phyloP scores from a whole-genome alignment of 1,284 basidiomycete genomes.

The Boletellus deceptivus region DNA sequence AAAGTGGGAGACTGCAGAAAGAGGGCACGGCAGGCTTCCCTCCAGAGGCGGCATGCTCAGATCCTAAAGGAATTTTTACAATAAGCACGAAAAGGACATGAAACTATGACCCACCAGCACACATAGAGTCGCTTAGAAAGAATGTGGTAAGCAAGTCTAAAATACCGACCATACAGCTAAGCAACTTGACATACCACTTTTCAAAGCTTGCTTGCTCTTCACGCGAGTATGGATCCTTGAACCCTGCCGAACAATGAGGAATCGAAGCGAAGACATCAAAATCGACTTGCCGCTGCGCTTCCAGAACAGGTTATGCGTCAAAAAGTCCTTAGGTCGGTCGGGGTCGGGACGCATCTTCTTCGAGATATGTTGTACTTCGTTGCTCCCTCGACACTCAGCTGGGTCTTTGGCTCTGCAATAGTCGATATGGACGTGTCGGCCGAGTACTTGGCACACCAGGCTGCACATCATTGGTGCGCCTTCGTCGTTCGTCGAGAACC shows the following conservation, averaged over 20 bases:
- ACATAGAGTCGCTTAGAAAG: conserved; percentile 40
- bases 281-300: conserved; percentile 48
- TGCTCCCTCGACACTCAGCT: conserved; percentile 36
- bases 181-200: conserved; percentile 45
- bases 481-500: conserved; percentile 51
- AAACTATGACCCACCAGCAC: conserved; percentile 37
- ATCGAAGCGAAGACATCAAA: neutral
- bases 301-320: conserved; percentile 56
- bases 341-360: conserved; percentile 44
- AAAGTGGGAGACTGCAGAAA: conserved; percentile 52
- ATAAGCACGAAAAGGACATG: neutral
- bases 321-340: conserved; percentile 48
- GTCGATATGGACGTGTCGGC: conserved; percentile 51
- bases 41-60: conserved; percentile 45
- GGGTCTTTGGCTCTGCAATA: conserved; percentile 44
- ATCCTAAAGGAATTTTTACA: conserved; percentile 6
- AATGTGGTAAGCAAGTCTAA: neutral
- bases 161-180: neutral
- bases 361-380: conserved; percentile 45
- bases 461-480: conserved; percentile 66
- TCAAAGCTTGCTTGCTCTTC: conserved; percentile 50
- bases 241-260: conserved; percentile 11
- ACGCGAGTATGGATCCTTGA: conserved; percentile 52
- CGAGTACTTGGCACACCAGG: conserved; percentile 39
- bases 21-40: conserved; percentile 45